Percentiles rank a stretch among this genome's conserved stretches.
These are phyloP conservation scores for Aspergillus niger DNA, from an alignment of 2,329 filamentous ascomycete genomes.

Conservation along the genomic window DNA sequence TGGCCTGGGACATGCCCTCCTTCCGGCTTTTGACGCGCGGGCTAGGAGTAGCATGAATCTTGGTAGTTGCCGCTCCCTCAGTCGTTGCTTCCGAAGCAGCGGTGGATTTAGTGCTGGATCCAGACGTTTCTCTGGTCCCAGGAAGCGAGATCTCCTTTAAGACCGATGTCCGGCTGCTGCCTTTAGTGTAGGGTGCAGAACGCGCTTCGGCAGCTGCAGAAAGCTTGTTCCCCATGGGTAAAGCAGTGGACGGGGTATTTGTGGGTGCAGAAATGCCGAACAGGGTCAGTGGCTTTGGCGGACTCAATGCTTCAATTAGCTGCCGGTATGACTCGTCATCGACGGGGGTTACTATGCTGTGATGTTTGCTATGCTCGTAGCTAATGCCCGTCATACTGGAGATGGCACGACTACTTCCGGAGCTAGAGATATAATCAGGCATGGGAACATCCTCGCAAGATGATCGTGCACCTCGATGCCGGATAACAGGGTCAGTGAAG, in stretches of 20 bases:
- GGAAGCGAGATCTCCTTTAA: slow-evolving; percentile 35
- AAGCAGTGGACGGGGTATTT: slow-evolving; percentile 31
- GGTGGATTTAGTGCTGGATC: slow-evolving; percentile 33
- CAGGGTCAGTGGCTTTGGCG: slow-evolving; percentile 30
- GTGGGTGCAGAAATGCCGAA: slow-evolving; percentile 35
- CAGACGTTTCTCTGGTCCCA: slow-evolving; percentile 35
- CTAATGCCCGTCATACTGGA: slow-evolving; percentile 46
- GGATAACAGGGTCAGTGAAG: slow-evolving; percentile 42
- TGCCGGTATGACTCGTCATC: slow-evolving; percentile 42
- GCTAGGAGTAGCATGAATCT: slow-evolving; percentile 35
- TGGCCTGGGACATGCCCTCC: slow-evolving; percentile 28
- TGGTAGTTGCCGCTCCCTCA: slow-evolving; percentile 24
- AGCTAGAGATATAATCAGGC: slow-evolving; percentile 51
- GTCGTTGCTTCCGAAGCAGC: slow-evolving; percentile 19
- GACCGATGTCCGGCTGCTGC: slow-evolving; percentile 21
- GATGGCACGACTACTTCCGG: slow-evolving; percentile 42
- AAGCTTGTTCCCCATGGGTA: slow-evolving; percentile 26
- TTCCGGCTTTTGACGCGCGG: slow-evolving; percentile 37
- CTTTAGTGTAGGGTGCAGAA: slow-evolving; percentile 28
- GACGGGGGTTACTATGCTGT: slow-evolving; percentile 35
- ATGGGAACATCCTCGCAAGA: slow-evolving; percentile 51
- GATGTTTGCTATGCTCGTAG: slow-evolving; percentile 46
- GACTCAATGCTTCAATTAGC: slow-evolving; percentile 42
- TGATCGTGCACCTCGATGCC: slow-evolving; percentile 37
- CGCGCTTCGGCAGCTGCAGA: slow-evolving; percentile 35